Percentiles rank a stretch among this genome's conserved stretches.
These are phyloP conservation scores for Coleophoma crateriformis DNA, from an alignment of 2,329 filamentous ascomycete genomes.

Conservation along the genomic window DNA sequence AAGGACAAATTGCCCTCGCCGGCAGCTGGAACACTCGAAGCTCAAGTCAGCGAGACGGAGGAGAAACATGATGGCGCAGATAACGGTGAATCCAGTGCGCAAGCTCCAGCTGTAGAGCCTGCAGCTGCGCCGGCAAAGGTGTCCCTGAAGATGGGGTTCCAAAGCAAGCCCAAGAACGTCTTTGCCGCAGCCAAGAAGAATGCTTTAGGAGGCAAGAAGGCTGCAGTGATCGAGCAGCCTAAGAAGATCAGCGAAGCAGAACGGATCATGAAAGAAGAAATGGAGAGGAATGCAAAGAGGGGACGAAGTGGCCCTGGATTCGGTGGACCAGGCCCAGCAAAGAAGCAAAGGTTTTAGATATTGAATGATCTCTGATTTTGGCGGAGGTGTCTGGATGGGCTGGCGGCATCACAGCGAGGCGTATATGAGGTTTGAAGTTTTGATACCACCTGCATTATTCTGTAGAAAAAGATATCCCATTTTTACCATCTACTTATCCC, in stretches of 20 bases:
- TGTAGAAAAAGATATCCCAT: too few species aligned
- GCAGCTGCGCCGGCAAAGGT: constrained; percentile 32
- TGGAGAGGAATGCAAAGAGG: constrained; percentile 62
- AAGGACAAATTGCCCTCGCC: background rate
- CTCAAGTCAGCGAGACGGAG: background rate
- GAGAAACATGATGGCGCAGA: constrained; percentile 9
- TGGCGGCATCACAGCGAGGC: constrained; percentile 5
- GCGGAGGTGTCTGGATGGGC: background rate
- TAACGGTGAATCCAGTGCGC: constrained; percentile 1
- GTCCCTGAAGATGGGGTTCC: constrained; percentile 61
- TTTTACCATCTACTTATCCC: too few species aligned
- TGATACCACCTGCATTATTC: constrained; percentile 7
- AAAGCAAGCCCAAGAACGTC: constrained; percentile 70
- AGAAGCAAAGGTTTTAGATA: constrained; percentile 41
- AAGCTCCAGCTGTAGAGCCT: constrained; percentile 9
- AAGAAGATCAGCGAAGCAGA: constrained; percentile 88
- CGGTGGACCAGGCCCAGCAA: constrained; percentile 37
- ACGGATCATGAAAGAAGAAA: constrained; percentile 82
- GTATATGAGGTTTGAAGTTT: background rate
- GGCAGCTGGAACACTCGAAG: background rate
- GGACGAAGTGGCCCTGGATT: constrained; percentile 43
- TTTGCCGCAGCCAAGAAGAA: constrained; percentile 68
- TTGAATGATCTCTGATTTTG: background rate
- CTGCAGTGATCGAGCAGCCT: constrained; percentile 49
- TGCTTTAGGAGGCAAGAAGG: constrained; percentile 61